phyloP scores from a whole-genome alignment of 2,329 filamentous ascomycete species.

The Phyllosticta citriasiana region DNA sequence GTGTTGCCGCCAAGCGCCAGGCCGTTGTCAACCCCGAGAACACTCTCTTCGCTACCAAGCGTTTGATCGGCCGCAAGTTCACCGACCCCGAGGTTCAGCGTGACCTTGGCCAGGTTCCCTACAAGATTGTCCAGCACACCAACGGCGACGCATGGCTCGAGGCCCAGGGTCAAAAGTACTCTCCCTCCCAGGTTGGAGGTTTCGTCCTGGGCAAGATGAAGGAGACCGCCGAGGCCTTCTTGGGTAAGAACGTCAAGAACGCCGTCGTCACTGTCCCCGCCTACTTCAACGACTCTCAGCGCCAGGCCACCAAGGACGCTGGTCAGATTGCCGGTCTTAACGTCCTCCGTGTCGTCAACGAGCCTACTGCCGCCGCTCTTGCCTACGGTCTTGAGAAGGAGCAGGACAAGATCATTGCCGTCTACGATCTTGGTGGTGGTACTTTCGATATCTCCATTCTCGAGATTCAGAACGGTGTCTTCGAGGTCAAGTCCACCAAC shows the following conservation, averaged over 20 bases:
- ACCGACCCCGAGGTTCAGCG: constrained; percentile 87
- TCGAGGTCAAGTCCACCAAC: constrained; percentile 98
- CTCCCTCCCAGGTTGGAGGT: constrained; percentile 94
- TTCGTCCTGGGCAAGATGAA: constrained; percentile 98
- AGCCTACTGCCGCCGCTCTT: constrained; percentile 90
- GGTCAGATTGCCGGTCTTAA: constrained; percentile 94
- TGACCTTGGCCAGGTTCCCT: constrained; percentile 94
- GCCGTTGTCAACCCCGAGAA: constrained; percentile 98
- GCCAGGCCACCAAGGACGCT: constrained; percentile 96
- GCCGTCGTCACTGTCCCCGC: constrained; percentile 93
- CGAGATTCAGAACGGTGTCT: constrained; percentile 94
- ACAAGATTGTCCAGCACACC: constrained; percentile 95
- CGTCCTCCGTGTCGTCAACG: constrained; percentile 95
- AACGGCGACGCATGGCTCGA: constrained; percentile 96
- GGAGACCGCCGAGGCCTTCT: constrained; percentile 91
- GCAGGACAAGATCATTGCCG: constrained; percentile 77
- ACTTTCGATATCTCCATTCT: constrained; percentile 98
- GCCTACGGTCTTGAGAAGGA: constrained; percentile 97
- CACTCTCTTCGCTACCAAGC: constrained; percentile 96
- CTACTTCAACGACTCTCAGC: constrained; percentile 98
- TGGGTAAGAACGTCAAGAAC: constrained; percentile 85
- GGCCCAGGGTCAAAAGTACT: constrained; percentile 90
- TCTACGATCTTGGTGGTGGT: constrained; percentile 97
- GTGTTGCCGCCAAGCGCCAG: constrained; percentile 96
- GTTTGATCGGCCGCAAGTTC: constrained; percentile 97